These are phyloP conservation scores for Pseudozyma sp. DNA, from an alignment of 1,284 basidiomycete species.

Conservation along the genomic window DNA sequence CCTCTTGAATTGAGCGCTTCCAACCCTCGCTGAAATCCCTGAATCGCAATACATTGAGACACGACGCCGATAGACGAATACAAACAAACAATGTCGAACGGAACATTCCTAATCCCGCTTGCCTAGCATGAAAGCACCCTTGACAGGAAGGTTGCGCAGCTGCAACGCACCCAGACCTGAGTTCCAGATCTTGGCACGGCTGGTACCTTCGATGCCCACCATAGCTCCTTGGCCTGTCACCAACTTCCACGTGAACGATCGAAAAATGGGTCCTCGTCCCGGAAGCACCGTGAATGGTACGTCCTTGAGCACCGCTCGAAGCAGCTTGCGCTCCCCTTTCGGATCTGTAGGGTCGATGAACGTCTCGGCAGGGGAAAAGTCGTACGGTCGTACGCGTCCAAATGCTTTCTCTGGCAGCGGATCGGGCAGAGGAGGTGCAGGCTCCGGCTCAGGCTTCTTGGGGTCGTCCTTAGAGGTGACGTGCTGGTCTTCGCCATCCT, in stretches of 20 bases:
- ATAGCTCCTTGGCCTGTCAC: slow-evolving; percentile 60
- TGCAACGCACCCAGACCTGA: slow-evolving; percentile 55
- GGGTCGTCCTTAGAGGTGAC: slow-evolving; percentile 10
- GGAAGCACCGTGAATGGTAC: slow-evolving; percentile 61
- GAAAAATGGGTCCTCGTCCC: slow-evolving; percentile 51
- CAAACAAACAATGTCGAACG: neutral
- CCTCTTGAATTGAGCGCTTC: neutral
- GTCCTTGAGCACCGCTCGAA: slow-evolving; percentile 57
- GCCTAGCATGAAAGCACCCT: slow-evolving; percentile 60
- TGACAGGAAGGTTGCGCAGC: slow-evolving; percentile 58
- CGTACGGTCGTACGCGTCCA: slow-evolving; percentile 57
- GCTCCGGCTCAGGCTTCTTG: slow-evolving; percentile 46
- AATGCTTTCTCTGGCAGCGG: slow-evolving; percentile 61
- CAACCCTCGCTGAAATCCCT: neutral
- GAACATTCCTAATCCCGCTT: slow-evolving; percentile 29
- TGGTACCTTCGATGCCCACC: slow-evolving; percentile 60
- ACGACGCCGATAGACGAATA: neutral
- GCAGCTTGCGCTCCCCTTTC: slow-evolving; percentile 49
- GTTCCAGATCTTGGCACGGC: slow-evolving; percentile 63
- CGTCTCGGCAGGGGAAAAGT: slow-evolving; percentile 57
- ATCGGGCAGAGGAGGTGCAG: slow-evolving; percentile 56
- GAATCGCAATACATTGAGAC: slow-evolving; percentile 2
- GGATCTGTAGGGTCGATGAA: slow-evolving; percentile 54
- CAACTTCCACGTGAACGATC: slow-evolving; percentile 61
- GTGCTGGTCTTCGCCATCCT: slow-evolving; percentile 9